Percentiles rank a stretch among this genome's conserved stretches.
Evolutionary conservation across 2,329 filamentous ascomycete species (phyloP).

Genomic region (Aspergillus proliferans): DNA sequence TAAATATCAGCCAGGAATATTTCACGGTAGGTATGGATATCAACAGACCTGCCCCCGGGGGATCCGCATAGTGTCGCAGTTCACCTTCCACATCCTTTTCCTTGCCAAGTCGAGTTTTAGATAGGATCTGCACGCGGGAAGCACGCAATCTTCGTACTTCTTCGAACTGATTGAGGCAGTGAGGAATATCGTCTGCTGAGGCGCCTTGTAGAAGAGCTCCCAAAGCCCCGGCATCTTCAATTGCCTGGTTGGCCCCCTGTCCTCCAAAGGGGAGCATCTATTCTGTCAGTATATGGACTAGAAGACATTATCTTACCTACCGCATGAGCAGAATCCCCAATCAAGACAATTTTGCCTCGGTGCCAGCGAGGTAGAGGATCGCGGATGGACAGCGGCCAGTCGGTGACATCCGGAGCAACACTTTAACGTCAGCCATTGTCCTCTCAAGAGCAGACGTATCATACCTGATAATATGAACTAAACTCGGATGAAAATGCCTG

Average conservation of each 20-base stretch:
- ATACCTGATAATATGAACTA: conserved; percentile 16
- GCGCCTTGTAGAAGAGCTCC: conserved; percentile 11
- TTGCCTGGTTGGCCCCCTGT: conserved; percentile 28
- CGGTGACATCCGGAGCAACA: conserved; percentile 10
- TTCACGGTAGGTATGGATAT: no score
- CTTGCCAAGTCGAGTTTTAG: background rate
- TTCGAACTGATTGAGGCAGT: background rate
- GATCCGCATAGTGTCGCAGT: background rate
- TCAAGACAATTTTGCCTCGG: conserved; percentile 19
- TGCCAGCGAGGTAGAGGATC: conserved; percentile 22
- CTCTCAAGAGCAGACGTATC: background rate
- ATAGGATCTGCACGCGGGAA: conserved; percentile 1
- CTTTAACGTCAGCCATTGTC: conserved; percentile 1
- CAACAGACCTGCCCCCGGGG: no score
- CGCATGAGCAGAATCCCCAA: conserved; percentile 30
- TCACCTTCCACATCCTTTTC: conserved; percentile 1
- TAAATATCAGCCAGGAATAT: no score
- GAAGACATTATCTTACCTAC: conserved; percentile 6
- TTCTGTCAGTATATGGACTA: background rate
- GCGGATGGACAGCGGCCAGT: conserved; percentile 21
- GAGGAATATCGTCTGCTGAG: background rate
- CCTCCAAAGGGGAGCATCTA: conserved; percentile 16
- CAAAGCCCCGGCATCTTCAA: conserved; percentile 28
- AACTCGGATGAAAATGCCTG: conserved; percentile 15
- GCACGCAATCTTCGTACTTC: background rate